phyloP scores from a whole-genome alignment of 176 grass and related monocot genomes.

The Urochloa ruziziensis region DNA sequence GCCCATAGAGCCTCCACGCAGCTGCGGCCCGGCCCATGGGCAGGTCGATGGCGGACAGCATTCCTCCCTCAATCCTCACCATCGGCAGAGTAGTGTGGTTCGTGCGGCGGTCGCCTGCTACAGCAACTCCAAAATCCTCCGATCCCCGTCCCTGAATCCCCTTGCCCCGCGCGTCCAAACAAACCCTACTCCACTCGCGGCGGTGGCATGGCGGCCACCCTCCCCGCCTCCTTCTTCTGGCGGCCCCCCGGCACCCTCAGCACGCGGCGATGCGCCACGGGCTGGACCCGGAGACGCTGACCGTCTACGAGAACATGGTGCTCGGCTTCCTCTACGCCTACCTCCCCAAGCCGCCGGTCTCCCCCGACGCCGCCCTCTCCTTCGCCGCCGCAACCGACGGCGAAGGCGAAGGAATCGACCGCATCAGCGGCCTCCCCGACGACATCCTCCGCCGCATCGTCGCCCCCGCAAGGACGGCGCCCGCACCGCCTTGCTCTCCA shows the following conservation, averaged over 20 bases:
- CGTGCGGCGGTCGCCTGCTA: background rate
- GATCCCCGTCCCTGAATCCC: background rate
- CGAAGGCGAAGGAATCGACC: background rate
- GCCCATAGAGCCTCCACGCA: background rate
- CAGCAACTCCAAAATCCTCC: background rate
- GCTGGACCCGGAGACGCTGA: background rate
- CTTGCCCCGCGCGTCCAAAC: too few relatives aligned
- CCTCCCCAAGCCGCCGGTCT: background rate
- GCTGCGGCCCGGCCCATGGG: background rate
- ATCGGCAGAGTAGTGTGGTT: background rate
- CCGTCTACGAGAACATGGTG: background rate
- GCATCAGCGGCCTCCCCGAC: slow-evolving; percentile 25
- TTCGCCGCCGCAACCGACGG: background rate
- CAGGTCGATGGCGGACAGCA: background rate
- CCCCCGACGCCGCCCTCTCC: background rate
- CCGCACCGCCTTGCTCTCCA: slow-evolving; percentile 29
- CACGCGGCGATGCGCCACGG: background rate
- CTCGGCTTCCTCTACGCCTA: background rate
- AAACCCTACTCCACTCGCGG: background rate
- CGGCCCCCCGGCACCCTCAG: background rate
- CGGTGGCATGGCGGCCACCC: background rate
- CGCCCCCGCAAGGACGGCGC: slow-evolving; percentile 21
- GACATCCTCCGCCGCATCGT: background rate
- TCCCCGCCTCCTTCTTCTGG: background rate
- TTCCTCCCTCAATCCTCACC: too few relatives aligned